Evolutionary conservation across 2,329 filamentous ascomycete genomes (phyloP).

Genomic region (Monosporascus sp.): DNA sequence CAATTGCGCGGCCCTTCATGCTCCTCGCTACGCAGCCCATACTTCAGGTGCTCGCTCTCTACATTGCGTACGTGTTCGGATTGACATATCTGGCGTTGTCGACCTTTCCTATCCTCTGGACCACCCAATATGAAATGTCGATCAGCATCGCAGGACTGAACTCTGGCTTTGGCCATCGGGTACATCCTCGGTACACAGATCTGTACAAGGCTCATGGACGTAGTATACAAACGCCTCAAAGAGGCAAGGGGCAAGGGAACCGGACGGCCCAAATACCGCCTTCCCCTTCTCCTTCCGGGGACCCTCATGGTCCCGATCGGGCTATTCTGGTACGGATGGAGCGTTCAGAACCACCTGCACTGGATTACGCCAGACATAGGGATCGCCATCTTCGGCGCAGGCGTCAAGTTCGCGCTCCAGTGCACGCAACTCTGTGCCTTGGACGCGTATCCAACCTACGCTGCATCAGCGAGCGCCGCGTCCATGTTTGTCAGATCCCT

Average conservation of each 20-base stretch:
- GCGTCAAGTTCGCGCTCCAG: slow-evolving; percentile 21
- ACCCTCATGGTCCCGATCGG: slow-evolving; percentile 31
- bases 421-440: slow-evolving; percentile 28
- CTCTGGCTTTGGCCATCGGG: slow-evolving; percentile 24
- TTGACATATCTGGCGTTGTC: slow-evolving; percentile 40
- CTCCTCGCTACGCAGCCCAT: slow-evolving; percentile 45
- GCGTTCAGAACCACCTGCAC: slow-evolving; percentile 29
- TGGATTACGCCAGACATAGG: slow-evolving; percentile 39
- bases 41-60: slow-evolving; percentile 41
- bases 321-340: slow-evolving; percentile 37
- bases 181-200: slow-evolving; percentile 25
- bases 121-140: slow-evolving; percentile 15
- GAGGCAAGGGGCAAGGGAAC: slow-evolving; percentile 28
- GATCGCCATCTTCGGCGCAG: slow-evolving; percentile 26
- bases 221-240: slow-evolving; percentile 34
- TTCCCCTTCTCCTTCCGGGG: slow-evolving; percentile 31
- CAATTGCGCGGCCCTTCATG: slow-evolving; percentile 41
- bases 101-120: slow-evolving; percentile 44
- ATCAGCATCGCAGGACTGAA: slow-evolving; percentile 23
- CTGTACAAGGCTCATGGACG: slow-evolving; percentile 37
- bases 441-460: slow-evolving; percentile 33
- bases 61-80: slow-evolving; percentile 46
- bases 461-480: slow-evolving; percentile 16
- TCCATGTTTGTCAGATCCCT: slow-evolving; percentile 30
- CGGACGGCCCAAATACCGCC: slow-evolving; percentile 33